phyloP scores from a whole-genome alignment of 768 basidiomycete genomes.

The Fistulinella prunicolor region DNA sequence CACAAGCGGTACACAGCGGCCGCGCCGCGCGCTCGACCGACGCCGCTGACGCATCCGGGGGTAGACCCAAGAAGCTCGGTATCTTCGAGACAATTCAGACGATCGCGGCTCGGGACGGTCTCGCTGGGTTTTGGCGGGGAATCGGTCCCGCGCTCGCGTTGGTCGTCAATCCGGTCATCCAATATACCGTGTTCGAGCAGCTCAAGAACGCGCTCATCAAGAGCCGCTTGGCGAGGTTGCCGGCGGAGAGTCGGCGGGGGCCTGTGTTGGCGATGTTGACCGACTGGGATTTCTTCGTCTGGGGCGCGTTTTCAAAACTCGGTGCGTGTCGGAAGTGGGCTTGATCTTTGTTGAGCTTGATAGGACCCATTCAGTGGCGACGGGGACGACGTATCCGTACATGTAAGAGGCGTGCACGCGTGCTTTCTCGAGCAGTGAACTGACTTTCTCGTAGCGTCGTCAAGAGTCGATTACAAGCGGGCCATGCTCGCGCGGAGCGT shows the following conservation, averaged over 20 bases:
- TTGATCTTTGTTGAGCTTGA: background rate
- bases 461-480: conserved; percentile 78
- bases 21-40: conserved; percentile 30
- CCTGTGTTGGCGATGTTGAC: conserved; percentile 52
- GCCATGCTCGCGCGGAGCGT: conserved; percentile 59
- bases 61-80: conserved; percentile 55
- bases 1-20: conserved; percentile 71
- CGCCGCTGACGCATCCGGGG: conserved; percentile 21
- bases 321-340: conserved; percentile 44
- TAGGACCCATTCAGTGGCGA: conserved; percentile 40
- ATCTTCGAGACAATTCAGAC: conserved; percentile 63
- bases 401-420: conserved; percentile 44
- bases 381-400: conserved; percentile 68
- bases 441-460: conserved; percentile 47
- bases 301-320: conserved; percentile 94
- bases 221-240: conserved; percentile 53
- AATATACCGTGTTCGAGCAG: conserved; percentile 94
- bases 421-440: background rate
- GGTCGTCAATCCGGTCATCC: conserved; percentile 91
- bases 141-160: conserved; percentile 91
- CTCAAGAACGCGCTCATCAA: conserved; percentile 81
- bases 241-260: conserved; percentile 45
- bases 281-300: conserved; percentile 89
- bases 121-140: conserved; percentile 85
- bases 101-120: conserved; percentile 72